Evolutionary conservation across 2,329 filamentous ascomycete genomes (phyloP), one percentile per base, ranked within the genome.

Genomic region (Talaromyces pinophilus): DNA sequence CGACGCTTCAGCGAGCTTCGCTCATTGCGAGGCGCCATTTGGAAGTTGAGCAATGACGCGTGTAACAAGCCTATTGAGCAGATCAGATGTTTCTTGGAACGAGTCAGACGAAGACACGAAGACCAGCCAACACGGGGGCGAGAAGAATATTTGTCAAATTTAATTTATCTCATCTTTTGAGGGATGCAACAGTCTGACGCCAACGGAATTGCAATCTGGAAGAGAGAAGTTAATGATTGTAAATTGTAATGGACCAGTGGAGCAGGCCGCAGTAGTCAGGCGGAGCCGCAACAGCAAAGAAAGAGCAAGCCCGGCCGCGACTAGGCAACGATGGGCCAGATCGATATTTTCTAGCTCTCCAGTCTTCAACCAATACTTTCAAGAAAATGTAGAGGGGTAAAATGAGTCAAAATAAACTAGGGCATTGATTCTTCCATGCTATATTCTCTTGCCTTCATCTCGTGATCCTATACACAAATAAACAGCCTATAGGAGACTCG

Each of bases 1-100:
- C 83, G 87, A 76, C 92, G 89, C 84, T 96, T 96, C 82, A 95
- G 87, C 81, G 91, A 90, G 82, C 90, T 93, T 83, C 92, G 92
- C 80, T 95, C 90, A 71, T 70, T 80, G 78, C 73, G 83, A 81
- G 79, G 88, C 52, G 75, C 72, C 78, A 81, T 80, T 63, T 46
- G 38, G 19, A 42, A 52, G 57, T 50, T 35, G 59, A 54, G 50
- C 40, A 35, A 33, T 17, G 40, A 50, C 40, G 19, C 33, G 57
- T 59, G 57, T n/a, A 57, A 57, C 54, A 22, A 57, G 52, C 5
- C 35, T 59, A 44, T 42, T 50, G 46, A 50, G 48, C 7, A 25
- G 35, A 28, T 59, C 57, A 28, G 40, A 60, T 44, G 25, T 46
- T 33, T 60, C n/a, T 19, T 57, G 62, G 10, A 10, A 63, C 17